Base-by-base conservation (phyloP, 805 yeast genomes). In the Ogataea ramenticola region DNA sequence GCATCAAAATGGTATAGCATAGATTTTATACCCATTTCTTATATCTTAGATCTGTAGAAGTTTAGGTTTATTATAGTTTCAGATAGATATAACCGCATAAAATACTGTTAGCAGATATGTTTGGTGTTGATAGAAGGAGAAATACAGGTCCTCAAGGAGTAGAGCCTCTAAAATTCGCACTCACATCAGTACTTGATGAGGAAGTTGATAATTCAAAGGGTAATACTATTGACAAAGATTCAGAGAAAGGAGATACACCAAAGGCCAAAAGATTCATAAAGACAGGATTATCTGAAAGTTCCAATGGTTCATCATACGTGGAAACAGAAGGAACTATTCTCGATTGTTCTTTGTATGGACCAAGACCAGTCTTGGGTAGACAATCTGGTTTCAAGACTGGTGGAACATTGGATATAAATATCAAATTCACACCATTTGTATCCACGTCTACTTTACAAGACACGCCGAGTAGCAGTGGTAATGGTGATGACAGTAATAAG, bases 261-360 rank as follows among this genome's bases (percentile, higher is more conserved):
- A 54, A 56, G 72, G 54, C 38, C 5, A 44, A 64, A 47, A 67
- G 82, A 37, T 87, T 74, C 64, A 62, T 82, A 30, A 72, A 79
- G 52, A 77, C 83, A 8, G 86, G 87, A 6, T 65, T 81, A 31
- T 72, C 85, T 30, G 72, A 77, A 30, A 84, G 84, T 54, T 80
- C 89, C 43, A 80, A 80, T 54, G 97, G 98, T 3, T 87, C 96
- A 19, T 75, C 95, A 2, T 86, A 83, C 51, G 57, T 87, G 19
- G 97, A 90, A 60, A 66, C 71, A 0, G 85, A 77, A 29, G 71
- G 76, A 22, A 75, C 76, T 22, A 74, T 80, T 39, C 62, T 88
- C 6, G 77, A 81, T 43, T 82, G 83, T 1, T 73, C 88, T 4
- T 80, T 91, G 0, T 86, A 80, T 62, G 98, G 98, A 0, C 98